phyloP scores from a whole-genome alignment of 257 asterid species.

The Penstemon newberryi region DNA sequence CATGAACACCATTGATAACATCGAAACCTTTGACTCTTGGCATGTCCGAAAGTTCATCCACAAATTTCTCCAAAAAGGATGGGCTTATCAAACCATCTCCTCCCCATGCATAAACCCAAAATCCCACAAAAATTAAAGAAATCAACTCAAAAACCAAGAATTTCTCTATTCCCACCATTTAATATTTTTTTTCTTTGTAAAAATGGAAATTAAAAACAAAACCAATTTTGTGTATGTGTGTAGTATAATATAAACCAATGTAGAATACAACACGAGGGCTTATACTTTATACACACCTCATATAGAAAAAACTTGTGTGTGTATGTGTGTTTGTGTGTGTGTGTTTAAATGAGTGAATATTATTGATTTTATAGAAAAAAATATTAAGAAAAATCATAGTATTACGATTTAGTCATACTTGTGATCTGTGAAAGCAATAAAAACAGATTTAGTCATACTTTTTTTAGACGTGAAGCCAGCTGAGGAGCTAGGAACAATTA shows the following conservation, averaged over 20 bases:
- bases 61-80: constrained; percentile 61
- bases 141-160: constrained; percentile 4
- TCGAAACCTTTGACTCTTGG: constrained; percentile 66
- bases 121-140: constrained; percentile 10
- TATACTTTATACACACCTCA: too few species aligned
- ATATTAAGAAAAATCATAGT: too few species aligned
- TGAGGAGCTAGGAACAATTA: too few species aligned
- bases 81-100: constrained; percentile 38
- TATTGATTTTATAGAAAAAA: too few species aligned
- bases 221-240: background rate
- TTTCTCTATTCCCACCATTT: constrained; percentile 29
- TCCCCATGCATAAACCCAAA: constrained; percentile 39
- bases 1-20: constrained; percentile 35
- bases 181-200: background rate
- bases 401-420: too few species aligned
- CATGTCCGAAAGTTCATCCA: constrained; percentile 67
- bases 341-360: background rate
- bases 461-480: too few species aligned
- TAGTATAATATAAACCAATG: background rate
- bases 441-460: too few species aligned
- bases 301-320: background rate
- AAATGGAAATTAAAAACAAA: background rate
- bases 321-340: background rate
- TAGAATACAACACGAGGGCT: background rate
- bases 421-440: too few species aligned